Evolutionary conservation across 192 early-diverging fungal genomes (phyloP).

Genomic region (Backusella tuberculispora): DNA sequence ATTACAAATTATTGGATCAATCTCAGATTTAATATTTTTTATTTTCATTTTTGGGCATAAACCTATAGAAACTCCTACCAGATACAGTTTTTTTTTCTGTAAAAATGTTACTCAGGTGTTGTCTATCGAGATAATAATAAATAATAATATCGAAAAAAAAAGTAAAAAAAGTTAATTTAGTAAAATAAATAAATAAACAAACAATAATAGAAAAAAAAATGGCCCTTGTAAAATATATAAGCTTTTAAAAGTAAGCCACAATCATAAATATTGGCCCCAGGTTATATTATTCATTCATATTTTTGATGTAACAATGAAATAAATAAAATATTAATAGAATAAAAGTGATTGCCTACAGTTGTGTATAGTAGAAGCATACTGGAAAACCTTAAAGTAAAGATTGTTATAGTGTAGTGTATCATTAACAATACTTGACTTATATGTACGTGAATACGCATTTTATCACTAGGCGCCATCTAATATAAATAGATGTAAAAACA

Average conservation of each 20-base stretch:
- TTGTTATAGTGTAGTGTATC: no score
- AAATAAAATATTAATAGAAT: no score
- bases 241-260: not conserved
- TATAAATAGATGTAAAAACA: not conserved
- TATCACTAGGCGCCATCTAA: not conserved
- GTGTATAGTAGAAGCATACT: not conserved
- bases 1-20: slow-evolving; percentile 1
- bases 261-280: not conserved
- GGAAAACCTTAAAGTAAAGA: no score
- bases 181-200: no score
- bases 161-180: not conserved
- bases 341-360: not conserved
- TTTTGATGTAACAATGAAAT: not conserved
- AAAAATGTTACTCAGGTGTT: not conserved
- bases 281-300: not conserved
- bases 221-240: not conserved
- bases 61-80: no score
- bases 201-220: no score
- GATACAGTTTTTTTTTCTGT: no score
- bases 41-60: no score
- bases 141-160: not conserved
- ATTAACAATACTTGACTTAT: no score
- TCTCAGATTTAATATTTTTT: not conserved
- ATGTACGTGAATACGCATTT: not conserved
- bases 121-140: not conserved